Conservation (phyloP, 805 yeast genomes). For the Saccharomycopsis sp. region DNA sequence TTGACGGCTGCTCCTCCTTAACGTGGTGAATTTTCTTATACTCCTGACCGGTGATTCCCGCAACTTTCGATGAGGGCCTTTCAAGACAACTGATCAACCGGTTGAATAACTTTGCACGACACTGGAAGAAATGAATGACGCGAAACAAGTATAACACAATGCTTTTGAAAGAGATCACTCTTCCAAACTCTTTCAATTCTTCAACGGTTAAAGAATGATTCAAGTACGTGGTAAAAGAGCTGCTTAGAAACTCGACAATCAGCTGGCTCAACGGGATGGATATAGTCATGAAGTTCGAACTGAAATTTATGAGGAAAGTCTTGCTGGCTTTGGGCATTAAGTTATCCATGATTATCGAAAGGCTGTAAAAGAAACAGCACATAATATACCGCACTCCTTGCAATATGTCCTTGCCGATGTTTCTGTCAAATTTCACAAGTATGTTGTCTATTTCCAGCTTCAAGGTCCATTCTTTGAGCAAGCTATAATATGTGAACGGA, state of each 20-base stretch:
- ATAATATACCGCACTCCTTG: neutral
- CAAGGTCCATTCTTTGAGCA: neutral
- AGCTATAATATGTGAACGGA: neutral
- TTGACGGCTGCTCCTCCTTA: neutral
- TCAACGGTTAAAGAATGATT: neutral
- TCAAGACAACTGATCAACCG: neutral
- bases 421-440: neutral
- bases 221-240: neutral
- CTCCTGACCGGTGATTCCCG: neutral
- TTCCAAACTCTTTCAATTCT: neutral
- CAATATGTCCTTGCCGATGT: neutral
- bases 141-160: neutral
- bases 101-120: neutral
- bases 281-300: neutral
- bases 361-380: neutral
- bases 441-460: neutral
- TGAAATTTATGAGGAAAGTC: neutral
- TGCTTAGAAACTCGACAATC: neutral
- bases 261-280: neutral
- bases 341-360: constrained; percentile 1
- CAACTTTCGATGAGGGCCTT: neutral
- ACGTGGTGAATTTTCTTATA: neutral
- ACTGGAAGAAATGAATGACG: neutral
- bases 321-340: neutral
- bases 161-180: neutral